Evolutionary conservation across 140 eudicot genomes (phyloP).

Genomic region (Flaveria floridana): DNA sequence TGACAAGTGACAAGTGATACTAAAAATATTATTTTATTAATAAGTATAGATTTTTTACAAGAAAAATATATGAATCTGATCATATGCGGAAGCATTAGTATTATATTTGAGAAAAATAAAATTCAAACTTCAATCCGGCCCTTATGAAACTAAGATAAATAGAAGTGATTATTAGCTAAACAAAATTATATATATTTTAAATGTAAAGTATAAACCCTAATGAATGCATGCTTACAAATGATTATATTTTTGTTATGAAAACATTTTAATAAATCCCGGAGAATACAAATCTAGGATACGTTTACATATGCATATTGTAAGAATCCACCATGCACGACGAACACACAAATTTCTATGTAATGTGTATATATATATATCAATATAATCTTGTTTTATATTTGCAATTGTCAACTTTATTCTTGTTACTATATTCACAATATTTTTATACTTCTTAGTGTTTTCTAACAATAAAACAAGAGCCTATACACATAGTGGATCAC

Average conservation of each 20-base stretch:
- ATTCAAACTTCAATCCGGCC: neutral
- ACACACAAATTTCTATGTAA: neutral
- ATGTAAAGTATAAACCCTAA: neutral
- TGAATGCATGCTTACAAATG: too few relatives aligned
- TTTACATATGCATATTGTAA: neutral
- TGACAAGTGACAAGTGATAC: too few relatives aligned
- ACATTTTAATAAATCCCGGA: too few relatives aligned
- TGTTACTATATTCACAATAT: neutral
- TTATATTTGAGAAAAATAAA: neutral
- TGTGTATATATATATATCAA: neutral
- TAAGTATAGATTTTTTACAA: too few relatives aligned
- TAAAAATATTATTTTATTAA: too few relatives aligned
- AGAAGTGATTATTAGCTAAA: neutral
- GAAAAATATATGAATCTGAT: neutral
- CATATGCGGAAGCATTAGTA: neutral
- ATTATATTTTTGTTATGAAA: too few relatives aligned
- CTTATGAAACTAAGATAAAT: neutral
- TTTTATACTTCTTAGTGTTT: constrained; percentile 1
- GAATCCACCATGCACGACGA: constrained; percentile 2
- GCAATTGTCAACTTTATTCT: neutral
- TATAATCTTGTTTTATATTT: neutral
- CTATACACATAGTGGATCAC: constrained; percentile 24
- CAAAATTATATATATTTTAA: neutral
- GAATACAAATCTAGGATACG: neutral
- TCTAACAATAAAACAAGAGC: constrained; percentile 41